Base-by-base conservation (phyloP, 192 early-diverging fungal species). In the Rhizophagus clarus region DNA sequence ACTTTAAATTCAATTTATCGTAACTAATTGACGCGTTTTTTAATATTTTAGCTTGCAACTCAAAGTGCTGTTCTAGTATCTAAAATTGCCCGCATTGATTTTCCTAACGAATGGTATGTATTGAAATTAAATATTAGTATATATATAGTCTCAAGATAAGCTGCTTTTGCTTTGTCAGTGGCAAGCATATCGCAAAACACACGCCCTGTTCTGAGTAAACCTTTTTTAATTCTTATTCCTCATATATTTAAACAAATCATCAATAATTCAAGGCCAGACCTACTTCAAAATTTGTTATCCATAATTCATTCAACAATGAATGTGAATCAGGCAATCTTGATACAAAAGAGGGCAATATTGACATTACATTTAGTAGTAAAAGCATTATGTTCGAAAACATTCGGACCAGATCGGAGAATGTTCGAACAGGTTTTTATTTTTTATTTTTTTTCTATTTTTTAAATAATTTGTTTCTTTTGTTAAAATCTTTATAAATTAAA, bases 61-160 rank as follows among this genome's bases (percentile, higher is more conserved):
- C 93, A 95, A 76, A 93, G 94, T 82, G 93, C 93, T 68, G 88
- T 97, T 14, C 81, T 93, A 34, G 87, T 92, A 22, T 83, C 96
- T 60, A 94, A 94, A 69, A 95, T 98, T 78, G 95, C 96, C 1
- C 88, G 95, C 29, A 83, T 94, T 77, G 97, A 98, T 81, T 98
- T 88, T 82, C 97, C 97, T 14, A 83, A 88, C 77, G 93, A 96
- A 49, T 97, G 97, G 96, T 94, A 80, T n/a, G 84, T 81, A 69
- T 83, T 87, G 11, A 12, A 12, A 2, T 45, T 45, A 45, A 12
- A 45, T 74, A 81, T 83, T 15, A 80, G 76, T 63, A 45, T 70
- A n/a, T n/a, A n/a, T n/a, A n/a, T n/a, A n/a, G n/a, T n/a, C n/a
- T n/a, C n/a, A n/a, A n/a, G n/a, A n/a, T n/a, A n/a, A n/a, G n/a